Base-by-base conservation (phyloP, 306 rosid genomes). In the Corylus heterophylla region DNA sequence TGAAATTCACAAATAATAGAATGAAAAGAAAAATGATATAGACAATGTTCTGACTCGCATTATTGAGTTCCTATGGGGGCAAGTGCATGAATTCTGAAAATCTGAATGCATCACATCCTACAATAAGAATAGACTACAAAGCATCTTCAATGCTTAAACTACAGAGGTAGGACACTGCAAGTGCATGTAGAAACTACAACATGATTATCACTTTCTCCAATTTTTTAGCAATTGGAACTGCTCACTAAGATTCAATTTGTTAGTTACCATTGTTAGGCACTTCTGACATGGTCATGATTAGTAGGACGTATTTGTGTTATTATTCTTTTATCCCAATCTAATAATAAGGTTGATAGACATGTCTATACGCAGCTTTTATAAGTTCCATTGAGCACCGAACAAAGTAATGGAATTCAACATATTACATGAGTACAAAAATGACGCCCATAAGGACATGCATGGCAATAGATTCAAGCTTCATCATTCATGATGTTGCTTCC, bases 41-140 rank as follows among this genome's bases (percentile, higher is more conserved):
- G 10, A 73, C n/a, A 78, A 63, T n/a, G 37, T 31, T 78, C 50
- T 31, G 73, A 54, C 59, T 22, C 25, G 54, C 29, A 29, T 9
- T 47, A 74, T 56, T 44, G 39, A n/a, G 68, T 42, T 77, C 54
- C 22, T 64, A 47, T 42, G 42, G 4, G 4, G 48, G 29, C n/a
- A 18, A 9, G 52, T 49, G 52, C 29, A 25, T 25, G 37, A 25
- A 25, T 25, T 4, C 35, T 10, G 37, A 25, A 58, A 58, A 12
- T 9, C 47, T 25, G 78, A 17, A 74, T 50, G 63, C 45, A 42
- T 42, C 45, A 6, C 45, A 42, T 42, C 45, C 45, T 5, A 42
- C 45, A 45, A 27, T 75, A 44, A 52, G 63, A 25, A 25, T 59
- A 25, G 35, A 8, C 35, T 12, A 27, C 39, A 59, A 25, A 59